Evolutionary conservation across 164 flowering plant species (phyloP).

Genomic region (Chimonanthus salicifolius): DNA sequence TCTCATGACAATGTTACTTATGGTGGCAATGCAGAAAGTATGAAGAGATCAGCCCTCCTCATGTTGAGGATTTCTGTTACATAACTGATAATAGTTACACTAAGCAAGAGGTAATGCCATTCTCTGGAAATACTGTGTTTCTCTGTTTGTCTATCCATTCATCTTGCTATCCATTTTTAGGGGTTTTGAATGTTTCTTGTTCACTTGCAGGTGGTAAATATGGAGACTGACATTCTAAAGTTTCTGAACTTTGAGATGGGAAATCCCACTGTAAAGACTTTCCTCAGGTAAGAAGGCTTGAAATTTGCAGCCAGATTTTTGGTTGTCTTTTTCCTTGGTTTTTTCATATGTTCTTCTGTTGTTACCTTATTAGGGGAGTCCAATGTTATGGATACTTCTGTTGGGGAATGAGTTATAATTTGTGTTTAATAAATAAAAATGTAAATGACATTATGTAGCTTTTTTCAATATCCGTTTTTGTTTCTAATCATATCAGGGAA

Average conservation of each 20-base stretch:
- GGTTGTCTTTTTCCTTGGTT: too few species aligned
- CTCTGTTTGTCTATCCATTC: accelerated
- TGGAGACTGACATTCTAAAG: slow-evolving; percentile 59
- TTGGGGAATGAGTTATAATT: too few species aligned
- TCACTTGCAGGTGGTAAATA: slow-evolving; percentile 41
- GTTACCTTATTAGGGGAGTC: too few species aligned
- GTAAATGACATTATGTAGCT: too few species aligned
- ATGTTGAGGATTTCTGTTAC: slow-evolving; percentile 73
- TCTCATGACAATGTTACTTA: background rate
- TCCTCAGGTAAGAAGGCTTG: slow-evolving; percentile 42
- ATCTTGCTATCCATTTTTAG: background rate
- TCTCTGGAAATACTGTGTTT: background rate
- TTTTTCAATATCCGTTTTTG: too few species aligned
- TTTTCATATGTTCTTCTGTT: too few species aligned
- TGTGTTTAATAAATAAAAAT: too few species aligned
- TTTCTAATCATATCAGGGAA: too few species aligned
- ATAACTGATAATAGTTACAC: slow-evolving; percentile 87
- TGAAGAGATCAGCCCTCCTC: slow-evolving; percentile 87
- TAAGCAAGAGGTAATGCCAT: slow-evolving; percentile 47
- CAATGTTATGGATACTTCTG: too few species aligned
- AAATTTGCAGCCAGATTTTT: background rate
- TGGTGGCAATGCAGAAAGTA: slow-evolving; percentile 49
- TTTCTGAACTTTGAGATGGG: slow-evolving; percentile 58
- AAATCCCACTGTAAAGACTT: slow-evolving; percentile 54
- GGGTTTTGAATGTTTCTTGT: background rate